These are phyloP conservation scores for Leucocoprinus sp. DNA, from an alignment of 768 basidiomycete species.

Conservation along the genomic window DNA sequence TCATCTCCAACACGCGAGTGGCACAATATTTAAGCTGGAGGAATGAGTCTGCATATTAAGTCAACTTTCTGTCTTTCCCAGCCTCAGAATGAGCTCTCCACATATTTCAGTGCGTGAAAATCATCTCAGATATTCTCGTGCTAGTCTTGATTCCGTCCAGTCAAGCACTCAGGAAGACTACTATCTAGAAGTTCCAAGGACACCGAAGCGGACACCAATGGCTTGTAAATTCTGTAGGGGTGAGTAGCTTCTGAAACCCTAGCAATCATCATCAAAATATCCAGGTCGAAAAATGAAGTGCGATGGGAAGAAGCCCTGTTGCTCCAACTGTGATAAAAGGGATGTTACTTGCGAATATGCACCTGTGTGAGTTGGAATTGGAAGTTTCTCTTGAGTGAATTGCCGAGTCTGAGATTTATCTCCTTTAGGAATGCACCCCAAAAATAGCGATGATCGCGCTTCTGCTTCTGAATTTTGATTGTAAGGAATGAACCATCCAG, in stretches of 20 bases:
- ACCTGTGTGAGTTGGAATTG: constrained; percentile 49
- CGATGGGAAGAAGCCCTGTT: constrained; percentile 55
- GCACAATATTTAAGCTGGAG: not conserved
- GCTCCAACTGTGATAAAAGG: constrained; percentile 58
- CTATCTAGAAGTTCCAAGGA: constrained; percentile 17
- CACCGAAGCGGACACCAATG: constrained; percentile 49
- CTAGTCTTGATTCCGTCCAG: not conserved
- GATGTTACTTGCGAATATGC: constrained; percentile 50
- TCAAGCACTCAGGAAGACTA: not conserved
- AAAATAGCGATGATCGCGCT: constrained; percentile 1
- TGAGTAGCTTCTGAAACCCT: constrained; percentile 20
- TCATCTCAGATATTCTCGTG: not conserved
- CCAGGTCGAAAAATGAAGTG: constrained; percentile 40
- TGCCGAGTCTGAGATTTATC: constrained; percentile 10
- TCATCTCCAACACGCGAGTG: not conserved
- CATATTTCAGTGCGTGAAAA: not conserved
- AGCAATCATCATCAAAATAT: not conserved
- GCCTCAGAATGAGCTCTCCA: constrained; percentile 2
- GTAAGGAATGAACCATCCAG: not conserved
- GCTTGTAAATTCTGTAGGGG: constrained; percentile 72
- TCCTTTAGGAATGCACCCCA: constrained; percentile 1
- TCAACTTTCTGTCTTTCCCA: not conserved
- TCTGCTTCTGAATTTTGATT: not conserved
- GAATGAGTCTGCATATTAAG: not conserved
- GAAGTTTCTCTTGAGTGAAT: not conserved